A percentile compares a stretch with the other conserved stretches of the same genome.
phyloP scores from a whole-genome alignment of 805 yeast genomes.

The Starmerella sp. region DNA sequence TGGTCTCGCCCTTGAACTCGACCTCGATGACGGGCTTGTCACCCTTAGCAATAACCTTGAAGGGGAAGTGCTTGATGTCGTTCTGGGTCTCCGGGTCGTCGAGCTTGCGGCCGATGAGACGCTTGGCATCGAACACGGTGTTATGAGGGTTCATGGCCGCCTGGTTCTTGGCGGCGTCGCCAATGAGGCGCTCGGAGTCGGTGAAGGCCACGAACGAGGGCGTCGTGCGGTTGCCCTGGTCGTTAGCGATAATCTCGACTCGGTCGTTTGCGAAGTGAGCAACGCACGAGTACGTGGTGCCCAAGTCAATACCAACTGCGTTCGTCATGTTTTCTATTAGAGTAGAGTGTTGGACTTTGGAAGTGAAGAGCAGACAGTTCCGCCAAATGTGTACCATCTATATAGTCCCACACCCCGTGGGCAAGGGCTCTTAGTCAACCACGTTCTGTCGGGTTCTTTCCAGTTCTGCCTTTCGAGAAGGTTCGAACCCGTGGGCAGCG shows the following conservation, averaged over 20 bases:
- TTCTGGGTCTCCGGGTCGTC: slow-evolving; percentile 64
- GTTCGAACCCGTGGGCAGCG: slow-evolving; percentile 3
- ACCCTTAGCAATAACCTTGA: slow-evolving; percentile 59
- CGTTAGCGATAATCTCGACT: slow-evolving; percentile 92
- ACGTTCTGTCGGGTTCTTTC: slow-evolving; percentile 14
- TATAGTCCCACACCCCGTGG: slow-evolving; percentile 9
- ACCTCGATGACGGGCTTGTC: slow-evolving; percentile 86
- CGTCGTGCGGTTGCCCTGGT: slow-evolving; percentile 97
- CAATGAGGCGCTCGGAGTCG: slow-evolving; percentile 87
- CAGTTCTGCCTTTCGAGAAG: slow-evolving; percentile 18
- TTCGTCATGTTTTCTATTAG: slow-evolving; percentile 17
- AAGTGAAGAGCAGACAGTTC: background rate
- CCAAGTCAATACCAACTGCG: slow-evolving; percentile 44
- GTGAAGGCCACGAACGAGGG: slow-evolving; percentile 96
- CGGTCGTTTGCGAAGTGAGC: slow-evolving; percentile 77
- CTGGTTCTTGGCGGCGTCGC: slow-evolving; percentile 98
- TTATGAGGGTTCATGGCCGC: slow-evolving; percentile 92
- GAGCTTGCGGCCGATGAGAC: slow-evolving; percentile 80
- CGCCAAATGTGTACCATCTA: background rate
- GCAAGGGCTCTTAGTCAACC: slow-evolving; percentile 15
- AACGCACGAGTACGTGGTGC: slow-evolving; percentile 96
- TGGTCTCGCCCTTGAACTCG: slow-evolving; percentile 77
- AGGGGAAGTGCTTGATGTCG: slow-evolving; percentile 84
- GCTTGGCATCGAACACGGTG: slow-evolving; percentile 92
- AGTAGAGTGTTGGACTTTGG: background rate